A percentile compares a stretch with the other conserved stretches of the same genome.
phyloP scores from a whole-genome alignment of 163 green algal species.

The Prototheca cutis region DNA sequence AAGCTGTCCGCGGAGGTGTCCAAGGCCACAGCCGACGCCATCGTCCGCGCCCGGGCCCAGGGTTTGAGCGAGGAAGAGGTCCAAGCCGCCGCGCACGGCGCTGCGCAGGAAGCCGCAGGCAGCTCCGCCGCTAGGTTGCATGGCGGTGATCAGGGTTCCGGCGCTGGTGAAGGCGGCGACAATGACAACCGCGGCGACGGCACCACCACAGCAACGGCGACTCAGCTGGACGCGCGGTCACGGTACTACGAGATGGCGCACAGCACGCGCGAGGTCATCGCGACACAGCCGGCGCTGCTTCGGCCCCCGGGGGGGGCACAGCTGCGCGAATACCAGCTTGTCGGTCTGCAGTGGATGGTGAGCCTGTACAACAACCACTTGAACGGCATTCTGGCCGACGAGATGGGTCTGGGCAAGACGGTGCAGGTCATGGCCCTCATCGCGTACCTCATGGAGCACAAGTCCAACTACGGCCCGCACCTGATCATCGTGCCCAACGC shows the following conservation, averaged over 20 bases:
- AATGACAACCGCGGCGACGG: too few species aligned
- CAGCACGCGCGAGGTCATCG: slow-evolving; percentile 48
- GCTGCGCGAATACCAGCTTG: slow-evolving; percentile 90
- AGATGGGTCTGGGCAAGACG: slow-evolving; percentile 91
- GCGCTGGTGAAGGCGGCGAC: too few species aligned
- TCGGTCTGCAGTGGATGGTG: slow-evolving; percentile 96
- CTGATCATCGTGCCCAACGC: slow-evolving; percentile 99
- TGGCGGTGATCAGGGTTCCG: too few species aligned
- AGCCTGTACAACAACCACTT: slow-evolving; percentile 97
- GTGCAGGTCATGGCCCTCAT: slow-evolving; percentile 96
- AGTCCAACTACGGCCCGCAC: slow-evolving; percentile 93
- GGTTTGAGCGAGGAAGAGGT: slow-evolving; percentile 67
- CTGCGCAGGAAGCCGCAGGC: slow-evolving; percentile 38
- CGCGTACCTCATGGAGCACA: slow-evolving; percentile 96
- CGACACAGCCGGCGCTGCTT: slow-evolving; percentile 51
- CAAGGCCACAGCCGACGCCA: slow-evolving; percentile 59
- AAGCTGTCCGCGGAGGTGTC: slow-evolving; percentile 66
- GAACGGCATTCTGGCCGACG: slow-evolving; percentile 97
- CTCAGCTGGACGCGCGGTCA: slow-evolving; percentile 43
- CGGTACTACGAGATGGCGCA: slow-evolving; percentile 77
- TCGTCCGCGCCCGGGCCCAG: slow-evolving; percentile 55
- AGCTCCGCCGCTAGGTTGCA: slow-evolving; percentile 25
- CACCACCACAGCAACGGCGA: too few species aligned
- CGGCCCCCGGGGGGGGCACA: slow-evolving; percentile 44
- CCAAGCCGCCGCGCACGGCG: slow-evolving; percentile 32